Conservation (phyloP, 2,329 filamentous ascomycete genomes). For the Hirsutella thompsonii region DNA sequence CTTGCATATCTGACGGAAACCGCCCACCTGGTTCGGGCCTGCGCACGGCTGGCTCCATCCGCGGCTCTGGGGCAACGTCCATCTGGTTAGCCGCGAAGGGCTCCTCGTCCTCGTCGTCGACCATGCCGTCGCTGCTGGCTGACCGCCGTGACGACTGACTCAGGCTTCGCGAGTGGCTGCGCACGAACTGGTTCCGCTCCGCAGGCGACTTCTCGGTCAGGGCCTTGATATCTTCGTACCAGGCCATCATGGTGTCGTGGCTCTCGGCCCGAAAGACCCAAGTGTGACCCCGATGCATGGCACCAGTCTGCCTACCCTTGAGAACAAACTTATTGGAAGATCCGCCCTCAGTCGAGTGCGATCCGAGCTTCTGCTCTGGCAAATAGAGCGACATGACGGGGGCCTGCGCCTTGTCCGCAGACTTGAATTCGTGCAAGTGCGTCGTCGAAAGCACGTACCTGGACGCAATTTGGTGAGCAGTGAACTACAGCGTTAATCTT, state of each 20-base stretch:
- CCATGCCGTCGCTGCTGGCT: conserved; percentile 62
- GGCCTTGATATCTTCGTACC: conserved; percentile 85
- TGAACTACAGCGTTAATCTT: no score
- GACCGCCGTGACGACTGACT: conserved; percentile 54
- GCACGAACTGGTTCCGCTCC: conserved; percentile 78
- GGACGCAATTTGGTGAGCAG: conserved; percentile 1
- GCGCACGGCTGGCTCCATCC: conserved; percentile 38
- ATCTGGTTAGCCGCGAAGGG: conserved; percentile 41
- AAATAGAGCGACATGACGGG: conserved; percentile 95
- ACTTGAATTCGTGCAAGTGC: conserved; percentile 97
- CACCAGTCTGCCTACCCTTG: conserved; percentile 86
- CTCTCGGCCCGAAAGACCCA: conserved; percentile 62
- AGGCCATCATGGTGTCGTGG: conserved; percentile 92
- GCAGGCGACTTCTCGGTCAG: conserved; percentile 81
- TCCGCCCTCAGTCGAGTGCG: conserved; percentile 69
- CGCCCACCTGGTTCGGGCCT: conserved; percentile 86
- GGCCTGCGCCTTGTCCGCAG: conserved; percentile 81
- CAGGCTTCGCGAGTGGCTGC: conserved; percentile 64
- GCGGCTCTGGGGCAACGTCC: conserved; percentile 31
- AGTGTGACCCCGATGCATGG: conserved; percentile 72
- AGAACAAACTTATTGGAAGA: conserved; percentile 96
- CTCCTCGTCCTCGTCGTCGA: conserved; percentile 60
- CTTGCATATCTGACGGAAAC: conserved; percentile 88
- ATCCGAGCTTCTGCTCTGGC: conserved; percentile 88
- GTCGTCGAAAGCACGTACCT: conserved; percentile 95